Evolutionary conservation across 2,329 filamentous ascomycete species (phyloP), one percentile per base, ranked within the genome.

Genomic region (Diplodia corticola): DNA sequence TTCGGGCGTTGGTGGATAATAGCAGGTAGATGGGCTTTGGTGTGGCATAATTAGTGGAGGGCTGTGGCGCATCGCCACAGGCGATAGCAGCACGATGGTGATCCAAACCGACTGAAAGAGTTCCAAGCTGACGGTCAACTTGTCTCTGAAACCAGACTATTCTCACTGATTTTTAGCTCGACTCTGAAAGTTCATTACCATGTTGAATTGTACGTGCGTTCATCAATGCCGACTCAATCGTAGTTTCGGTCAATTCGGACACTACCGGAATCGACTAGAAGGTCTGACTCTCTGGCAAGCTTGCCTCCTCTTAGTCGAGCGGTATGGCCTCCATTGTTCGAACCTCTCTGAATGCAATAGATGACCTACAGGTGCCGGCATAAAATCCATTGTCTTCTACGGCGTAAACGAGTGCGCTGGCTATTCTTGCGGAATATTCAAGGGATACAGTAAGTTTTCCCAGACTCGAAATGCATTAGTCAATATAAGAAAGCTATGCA

Each of bases 351-450:
- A 20, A n/a, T 10, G 22, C 4, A 44, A 12, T 10, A 40, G 28
- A 64, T 33, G 1, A 9, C 6, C 30, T 46, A 1, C 33, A 66
- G 64, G 53, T 17, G 40, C 64, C 17, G 65, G 61, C 3, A 63
- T 68, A 61, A 65, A 68, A 44, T 61, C 67, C 12, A 26, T 48
- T 5, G 65, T 68, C 3, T 68, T 68, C 35, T 68, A 68, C 67
- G 83, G 68, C 3, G 61, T 22, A 6, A 67, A 54, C 9, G 67
- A 68, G 24, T 68, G 67, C 61, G 63, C 46, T 44, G 15, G 17
- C 3, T 44, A 55, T 33, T 50, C 53, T 22, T 68, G 67, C 33
- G 65, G 67, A 20, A 65, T 50, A 13, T 54, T 68, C 20, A 30
- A 63, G 15, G 61, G 46, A 15, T 67, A 68, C 33, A 65, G 61